Conservation (phyloP, 345 rosid genomes). For the Euphorbia pulcherrima region DNA sequence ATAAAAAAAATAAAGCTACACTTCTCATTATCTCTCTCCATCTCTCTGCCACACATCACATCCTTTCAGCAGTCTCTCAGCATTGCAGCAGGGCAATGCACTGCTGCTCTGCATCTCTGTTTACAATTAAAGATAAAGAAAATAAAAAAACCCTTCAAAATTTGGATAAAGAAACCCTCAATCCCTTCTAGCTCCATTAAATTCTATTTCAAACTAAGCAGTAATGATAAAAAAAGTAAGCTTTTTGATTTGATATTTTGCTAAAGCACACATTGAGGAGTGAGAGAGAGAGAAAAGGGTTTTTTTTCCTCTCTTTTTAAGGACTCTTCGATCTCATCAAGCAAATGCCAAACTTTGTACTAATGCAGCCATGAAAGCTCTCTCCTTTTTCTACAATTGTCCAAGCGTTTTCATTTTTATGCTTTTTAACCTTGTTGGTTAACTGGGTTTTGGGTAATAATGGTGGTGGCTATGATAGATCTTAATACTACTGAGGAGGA, state of each 20-base stretch:
- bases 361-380: slow-evolving; percentile 41
- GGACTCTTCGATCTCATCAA: slow-evolving; percentile 15
- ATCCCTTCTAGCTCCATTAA: neutral
- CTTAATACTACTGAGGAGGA: slow-evolving; percentile 90
- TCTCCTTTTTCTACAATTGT: slow-evolving; percentile 1
- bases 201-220: neutral
- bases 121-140: slow-evolving; percentile 17
- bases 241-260: slow-evolving; percentile 37
- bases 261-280: slow-evolving; percentile 6
- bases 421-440: slow-evolving; percentile 5
- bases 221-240: slow-evolving; percentile 16
- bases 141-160: slow-evolving; percentile 4
- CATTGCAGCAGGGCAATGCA: slow-evolving; percentile 32
- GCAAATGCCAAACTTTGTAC: slow-evolving; percentile 31
- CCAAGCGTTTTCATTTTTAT: neutral
- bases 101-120: slow-evolving; percentile 15
- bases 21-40: neutral
- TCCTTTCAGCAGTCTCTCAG: slow-evolving; percentile 36
- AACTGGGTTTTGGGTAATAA: slow-evolving; percentile 3
- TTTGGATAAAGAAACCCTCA: neutral
- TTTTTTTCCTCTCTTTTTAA: slow-evolving; percentile 23
- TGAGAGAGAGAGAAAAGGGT: neutral
- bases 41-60: slow-evolving; percentile 41
- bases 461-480: slow-evolving; percentile 92
- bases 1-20: neutral